Percentiles rank a stretch among this genome's conserved stretches.
Evolutionary conservation across 306 rosid species (phyloP).

Genomic region (Mucuna pruriens): DNA sequence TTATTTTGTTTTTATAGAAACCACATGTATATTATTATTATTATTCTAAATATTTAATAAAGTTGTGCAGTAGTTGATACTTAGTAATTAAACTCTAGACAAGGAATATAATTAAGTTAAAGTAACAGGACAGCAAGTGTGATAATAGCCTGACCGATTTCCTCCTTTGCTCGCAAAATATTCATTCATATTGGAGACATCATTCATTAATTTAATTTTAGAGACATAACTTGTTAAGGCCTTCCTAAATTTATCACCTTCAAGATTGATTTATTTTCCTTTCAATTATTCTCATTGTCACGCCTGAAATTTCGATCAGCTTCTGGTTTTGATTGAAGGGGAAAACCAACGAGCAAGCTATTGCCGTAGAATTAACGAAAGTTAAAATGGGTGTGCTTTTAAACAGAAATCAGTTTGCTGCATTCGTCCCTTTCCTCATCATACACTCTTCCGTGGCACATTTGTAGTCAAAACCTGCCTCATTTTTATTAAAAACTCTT

Average conservation of each 20-base stretch:
- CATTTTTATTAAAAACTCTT: conserved; percentile 22
- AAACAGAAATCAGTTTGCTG: conserved; percentile 44
- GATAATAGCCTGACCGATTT: too few relatives aligned
- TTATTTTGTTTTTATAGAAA: too few relatives aligned
- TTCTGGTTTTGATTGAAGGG: conserved; percentile 51
- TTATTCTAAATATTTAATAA: too few relatives aligned
- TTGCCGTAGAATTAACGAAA: conserved; percentile 52
- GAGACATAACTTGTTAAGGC: neutral
- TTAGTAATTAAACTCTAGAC: too few relatives aligned
- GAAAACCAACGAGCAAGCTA: conserved; percentile 40
- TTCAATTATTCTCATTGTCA: conserved; percentile 4
- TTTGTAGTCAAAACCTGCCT: conserved; percentile 45
- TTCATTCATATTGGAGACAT: neutral
- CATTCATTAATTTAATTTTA: neutral
- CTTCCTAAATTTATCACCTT: conserved; percentile 32
- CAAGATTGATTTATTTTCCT: neutral
- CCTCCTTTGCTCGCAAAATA: neutral
- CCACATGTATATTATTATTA: too few relatives aligned
- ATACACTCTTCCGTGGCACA: conserved; percentile 33
- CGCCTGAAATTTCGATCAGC: conserved; percentile 63
- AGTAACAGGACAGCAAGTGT: too few relatives aligned
- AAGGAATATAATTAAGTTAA: too few relatives aligned
- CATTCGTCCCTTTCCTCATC: conserved; percentile 46
- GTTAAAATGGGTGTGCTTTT: conserved; percentile 52
- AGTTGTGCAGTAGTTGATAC: too few relatives aligned